A percentile compares a stretch with the other conserved stretches of the same genome.
Evolutionary conservation across 2,329 filamentous ascomycete genomes (phyloP).

Genomic region (Fusarium sp.): DNA sequence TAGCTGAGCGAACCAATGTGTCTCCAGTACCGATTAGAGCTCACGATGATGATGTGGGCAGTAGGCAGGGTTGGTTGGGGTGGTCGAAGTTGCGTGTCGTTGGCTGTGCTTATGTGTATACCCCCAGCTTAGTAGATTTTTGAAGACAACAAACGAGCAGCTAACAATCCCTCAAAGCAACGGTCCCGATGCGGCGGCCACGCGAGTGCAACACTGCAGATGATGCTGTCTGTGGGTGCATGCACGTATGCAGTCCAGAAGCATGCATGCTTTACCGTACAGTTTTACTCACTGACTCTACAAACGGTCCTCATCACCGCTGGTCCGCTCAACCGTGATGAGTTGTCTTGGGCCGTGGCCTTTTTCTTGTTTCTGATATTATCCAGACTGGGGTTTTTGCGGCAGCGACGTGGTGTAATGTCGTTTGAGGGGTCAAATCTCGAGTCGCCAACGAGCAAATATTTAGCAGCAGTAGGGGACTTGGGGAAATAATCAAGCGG

Average conservation of each 20-base stretch:
- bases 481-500: background rate
- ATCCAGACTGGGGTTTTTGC: background rate
- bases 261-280: constrained; percentile 14
- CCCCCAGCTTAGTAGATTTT: background rate
- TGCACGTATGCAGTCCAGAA: constrained; percentile 4
- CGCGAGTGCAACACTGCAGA: constrained; percentile 31
- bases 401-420: constrained; percentile 23
- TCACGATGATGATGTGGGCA: constrained; percentile 12
- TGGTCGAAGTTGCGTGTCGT: background rate
- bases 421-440: background rate
- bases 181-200: constrained; percentile 15
- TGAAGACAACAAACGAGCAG: constrained; percentile 9
- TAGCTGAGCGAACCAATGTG: constrained; percentile 26
- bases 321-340: constrained; percentile 21
- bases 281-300: constrained; percentile 15
- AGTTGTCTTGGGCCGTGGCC: constrained; percentile 25
- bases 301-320: constrained; percentile 17
- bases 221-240: constrained; percentile 19
- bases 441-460: background rate
- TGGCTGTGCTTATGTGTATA: background rate
- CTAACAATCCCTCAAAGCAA: constrained; percentile 1
- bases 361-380: constrained; percentile 23
- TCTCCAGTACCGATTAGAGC: constrained; percentile 4
- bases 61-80: constrained; percentile 6
- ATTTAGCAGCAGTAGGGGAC: no score